phyloP scores from a whole-genome alignment of 2,329 filamentous ascomycete species.

The Juglanconis sp. region DNA sequence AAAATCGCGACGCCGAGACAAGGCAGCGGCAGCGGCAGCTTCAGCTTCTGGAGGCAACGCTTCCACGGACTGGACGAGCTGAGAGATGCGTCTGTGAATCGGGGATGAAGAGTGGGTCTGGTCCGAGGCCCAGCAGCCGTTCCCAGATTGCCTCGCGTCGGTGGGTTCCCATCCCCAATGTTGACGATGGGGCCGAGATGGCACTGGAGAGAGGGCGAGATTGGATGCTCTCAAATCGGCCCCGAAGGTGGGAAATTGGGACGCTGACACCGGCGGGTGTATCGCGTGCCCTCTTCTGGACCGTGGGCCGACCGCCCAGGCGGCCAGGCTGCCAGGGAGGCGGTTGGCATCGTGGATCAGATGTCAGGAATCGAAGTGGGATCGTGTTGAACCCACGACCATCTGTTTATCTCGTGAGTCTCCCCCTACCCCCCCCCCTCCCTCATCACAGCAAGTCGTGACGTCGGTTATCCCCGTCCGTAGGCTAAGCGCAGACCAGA shows the following conservation, averaged over 20 bases:
- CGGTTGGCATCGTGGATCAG: too few relatives aligned
- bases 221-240: neutral
- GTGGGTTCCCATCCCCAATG: neutral
- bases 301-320: neutral
- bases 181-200: neutral
- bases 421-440: too few relatives aligned
- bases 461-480: neutral
- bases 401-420: too few relatives aligned
- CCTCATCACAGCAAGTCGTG: neutral
- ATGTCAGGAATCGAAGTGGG: too few relatives aligned
- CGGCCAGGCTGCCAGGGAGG: too few relatives aligned
- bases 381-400: too few relatives aligned
- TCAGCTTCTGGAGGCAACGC: too few relatives aligned
- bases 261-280: neutral
- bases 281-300: neutral
- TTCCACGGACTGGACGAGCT: too few relatives aligned
- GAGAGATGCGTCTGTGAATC: neutral
- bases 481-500: neutral
- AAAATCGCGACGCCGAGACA: conserved; percentile 3
- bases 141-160: neutral
- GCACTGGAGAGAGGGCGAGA: neutral
- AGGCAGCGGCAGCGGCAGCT: neutral
- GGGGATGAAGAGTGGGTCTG: conserved; percentile 14
- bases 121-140: neutral
- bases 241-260: neutral